phyloP scores from a whole-genome alignment of 2,329 filamentous ascomycete species.

The Anisogramma anomala region DNA sequence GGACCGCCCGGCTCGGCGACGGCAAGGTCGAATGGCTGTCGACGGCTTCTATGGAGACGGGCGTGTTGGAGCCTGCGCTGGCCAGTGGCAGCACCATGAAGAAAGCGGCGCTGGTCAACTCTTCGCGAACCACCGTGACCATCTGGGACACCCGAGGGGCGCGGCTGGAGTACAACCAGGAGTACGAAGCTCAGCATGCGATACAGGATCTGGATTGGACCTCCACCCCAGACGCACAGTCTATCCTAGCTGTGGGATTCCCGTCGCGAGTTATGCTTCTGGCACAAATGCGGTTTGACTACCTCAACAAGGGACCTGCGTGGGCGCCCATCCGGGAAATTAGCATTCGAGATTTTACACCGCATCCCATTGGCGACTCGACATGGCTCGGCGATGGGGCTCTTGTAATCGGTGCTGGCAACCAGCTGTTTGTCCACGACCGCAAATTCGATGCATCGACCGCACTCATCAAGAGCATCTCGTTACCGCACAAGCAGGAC shows the following conservation, averaged over 20 bases:
- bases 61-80: slow-evolving; percentile 58
- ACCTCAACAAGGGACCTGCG: slow-evolving; percentile 75
- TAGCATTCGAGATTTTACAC: slow-evolving; percentile 66
- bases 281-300: slow-evolving; percentile 83
- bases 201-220: slow-evolving; percentile 91
- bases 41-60: slow-evolving; percentile 72
- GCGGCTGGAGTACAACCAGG: slow-evolving; percentile 69
- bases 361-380: slow-evolving; percentile 84
- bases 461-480: slow-evolving; percentile 42
- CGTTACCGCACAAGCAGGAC: slow-evolving; percentile 36
- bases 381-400: slow-evolving; percentile 81
- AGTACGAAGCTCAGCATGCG: slow-evolving; percentile 58
- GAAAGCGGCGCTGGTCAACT: slow-evolving; percentile 74
- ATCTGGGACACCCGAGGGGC: slow-evolving; percentile 84
- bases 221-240: slow-evolving; percentile 78
- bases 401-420: slow-evolving; percentile 78
- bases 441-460: slow-evolving; percentile 57
- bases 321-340: slow-evolving; percentile 82
- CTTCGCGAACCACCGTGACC: slow-evolving; percentile 59
- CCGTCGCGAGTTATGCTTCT: slow-evolving; percentile 73
- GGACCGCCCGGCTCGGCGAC: slow-evolving; percentile 66
- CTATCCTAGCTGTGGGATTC: slow-evolving; percentile 85
- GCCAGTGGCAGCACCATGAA: slow-evolving; percentile 78
- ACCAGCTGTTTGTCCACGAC: slow-evolving; percentile 79
- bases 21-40: slow-evolving; percentile 66